phyloP scores from a whole-genome alignment of 208 protist genomes.

The Acanthamoeba healyi region DNA sequence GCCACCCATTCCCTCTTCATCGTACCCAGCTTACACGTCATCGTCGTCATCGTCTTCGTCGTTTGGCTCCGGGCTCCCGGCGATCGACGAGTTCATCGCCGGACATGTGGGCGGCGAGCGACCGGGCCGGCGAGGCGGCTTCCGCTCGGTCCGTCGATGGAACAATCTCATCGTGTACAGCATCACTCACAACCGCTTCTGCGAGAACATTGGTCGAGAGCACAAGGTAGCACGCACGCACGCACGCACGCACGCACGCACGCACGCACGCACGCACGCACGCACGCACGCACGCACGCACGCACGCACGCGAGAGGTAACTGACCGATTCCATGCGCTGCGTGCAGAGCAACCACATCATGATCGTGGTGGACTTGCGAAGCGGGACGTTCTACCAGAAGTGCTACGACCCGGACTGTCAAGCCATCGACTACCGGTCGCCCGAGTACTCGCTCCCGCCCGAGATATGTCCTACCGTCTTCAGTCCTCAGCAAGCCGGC shows the following conservation, averaged over 20 bases:
- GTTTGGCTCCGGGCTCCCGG: background rate
- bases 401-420: slow-evolving; percentile 69
- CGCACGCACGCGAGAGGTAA: too few relatives aligned
- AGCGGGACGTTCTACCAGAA: slow-evolving; percentile 62
- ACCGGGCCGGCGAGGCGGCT: background rate
- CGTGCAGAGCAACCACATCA: slow-evolving; percentile 43
- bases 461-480: background rate
- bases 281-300: too few relatives aligned
- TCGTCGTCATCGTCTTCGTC: background rate
- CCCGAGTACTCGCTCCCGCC: slow-evolving; percentile 28
- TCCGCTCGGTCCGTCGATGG: slow-evolving; percentile 1
- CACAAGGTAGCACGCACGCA: slow-evolving; percentile 51
- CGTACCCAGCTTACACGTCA: background rate
- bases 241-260: too few relatives aligned
- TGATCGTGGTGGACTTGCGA: slow-evolving; percentile 66
- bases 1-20: too few relatives aligned
- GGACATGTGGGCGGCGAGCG: background rate
- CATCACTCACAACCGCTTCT: slow-evolving; percentile 60
- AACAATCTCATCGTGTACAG: slow-evolving; percentile 12
- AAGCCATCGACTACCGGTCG: slow-evolving; percentile 59
- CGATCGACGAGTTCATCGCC: slow-evolving; percentile 2
- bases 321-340: background rate
- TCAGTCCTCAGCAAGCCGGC: background rate
- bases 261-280: too few relatives aligned
- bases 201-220: slow-evolving; percentile 74